Conservation (phyloP, 805 yeast genomes). For the Candida argentea region DNA sequence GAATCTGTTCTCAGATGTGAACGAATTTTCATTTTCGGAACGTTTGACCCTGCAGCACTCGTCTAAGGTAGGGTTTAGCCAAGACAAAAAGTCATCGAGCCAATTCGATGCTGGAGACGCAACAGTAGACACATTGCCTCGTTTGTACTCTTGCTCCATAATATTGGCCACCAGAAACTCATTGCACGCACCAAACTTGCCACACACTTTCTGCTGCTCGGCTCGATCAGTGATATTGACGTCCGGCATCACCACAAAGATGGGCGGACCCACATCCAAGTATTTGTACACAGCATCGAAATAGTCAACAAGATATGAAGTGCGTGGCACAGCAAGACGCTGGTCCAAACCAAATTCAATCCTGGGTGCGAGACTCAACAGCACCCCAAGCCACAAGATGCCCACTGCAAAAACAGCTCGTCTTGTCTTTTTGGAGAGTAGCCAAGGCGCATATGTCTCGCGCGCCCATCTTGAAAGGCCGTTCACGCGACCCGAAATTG, state of each 20-base stretch:
- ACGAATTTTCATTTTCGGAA: conserved; percentile 22
- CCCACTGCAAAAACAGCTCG: conserved; percentile 45
- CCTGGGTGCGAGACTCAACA: conserved; percentile 59
- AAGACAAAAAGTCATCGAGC: conserved; percentile 84
- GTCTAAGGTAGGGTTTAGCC: conserved; percentile 79
- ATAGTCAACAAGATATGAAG: conserved; percentile 72
- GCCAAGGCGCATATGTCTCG: conserved; percentile 46
- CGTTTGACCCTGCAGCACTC: conserved; percentile 75
- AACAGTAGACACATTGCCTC: conserved; percentile 55
- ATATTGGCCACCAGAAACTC: conserved; percentile 71
- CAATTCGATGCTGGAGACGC: conserved; percentile 83
- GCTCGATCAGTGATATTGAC: conserved; percentile 49
- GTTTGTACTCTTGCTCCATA: conserved; percentile 71
- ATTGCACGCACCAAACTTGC: conserved; percentile 77
- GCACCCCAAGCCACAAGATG: conserved; percentile 52
- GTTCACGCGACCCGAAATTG: conserved; percentile 6
- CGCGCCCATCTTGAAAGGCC: conserved; percentile 31
- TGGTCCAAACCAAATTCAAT: conserved; percentile 82
- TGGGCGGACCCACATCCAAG: conserved; percentile 85
- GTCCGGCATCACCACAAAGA: conserved; percentile 71
- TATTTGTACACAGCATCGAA: conserved; percentile 66
- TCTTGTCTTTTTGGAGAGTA: conserved; percentile 39
- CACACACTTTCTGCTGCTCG: conserved; percentile 72
- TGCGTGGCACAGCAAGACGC: conserved; percentile 74
- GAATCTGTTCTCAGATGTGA: conserved; percentile 26